Percentiles rank a stretch among this genome's conserved stretches.
Conservation (phyloP, 2,329 filamentous ascomycete genomes). For the Penicillium griseofulvum region DNA sequence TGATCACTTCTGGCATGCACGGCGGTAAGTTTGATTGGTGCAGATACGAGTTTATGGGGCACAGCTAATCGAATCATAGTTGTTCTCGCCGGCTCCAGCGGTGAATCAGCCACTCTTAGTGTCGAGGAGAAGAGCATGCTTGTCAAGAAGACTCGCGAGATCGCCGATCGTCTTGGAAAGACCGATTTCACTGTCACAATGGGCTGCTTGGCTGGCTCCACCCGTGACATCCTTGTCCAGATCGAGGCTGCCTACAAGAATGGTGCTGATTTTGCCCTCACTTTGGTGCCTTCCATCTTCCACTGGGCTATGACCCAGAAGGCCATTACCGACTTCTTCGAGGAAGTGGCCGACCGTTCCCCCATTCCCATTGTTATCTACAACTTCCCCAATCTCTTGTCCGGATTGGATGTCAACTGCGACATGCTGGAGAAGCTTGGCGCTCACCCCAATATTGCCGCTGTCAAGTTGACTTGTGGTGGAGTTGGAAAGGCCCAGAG, state of each 20-base stretch:
- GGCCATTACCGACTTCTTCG: slow-evolving; percentile 62
- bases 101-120: slow-evolving; percentile 45
- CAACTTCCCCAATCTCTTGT: slow-evolving; percentile 47
- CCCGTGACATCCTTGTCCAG: slow-evolving; percentile 51
- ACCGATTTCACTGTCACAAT: slow-evolving; percentile 25
- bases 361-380: slow-evolving; percentile 50
- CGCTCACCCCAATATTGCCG: slow-evolving; percentile 36
- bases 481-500: slow-evolving; percentile 44
- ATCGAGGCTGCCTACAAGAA: slow-evolving; percentile 63
- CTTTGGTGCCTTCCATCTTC: slow-evolving; percentile 73
- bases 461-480: slow-evolving; percentile 40
- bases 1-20: slow-evolving; percentile 35
- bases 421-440: slow-evolving; percentile 33
- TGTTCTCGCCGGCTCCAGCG: slow-evolving; percentile 48
- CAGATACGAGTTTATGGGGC: slow-evolving; percentile 4
- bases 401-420: slow-evolving; percentile 47
- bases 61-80: slow-evolving; percentile 50
- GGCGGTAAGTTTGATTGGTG: not conserved
- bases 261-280: slow-evolving; percentile 70
- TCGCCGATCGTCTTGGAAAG: slow-evolving; percentile 35
- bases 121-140: slow-evolving; percentile 42
- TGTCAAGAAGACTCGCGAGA: slow-evolving; percentile 34
- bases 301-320: slow-evolving; percentile 62
- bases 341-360: slow-evolving; percentile 56
- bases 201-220: slow-evolving; percentile 42